phyloP scores from a whole-genome alignment of 2,329 filamentous ascomycete genomes.

The Penicillium hordei region DNA sequence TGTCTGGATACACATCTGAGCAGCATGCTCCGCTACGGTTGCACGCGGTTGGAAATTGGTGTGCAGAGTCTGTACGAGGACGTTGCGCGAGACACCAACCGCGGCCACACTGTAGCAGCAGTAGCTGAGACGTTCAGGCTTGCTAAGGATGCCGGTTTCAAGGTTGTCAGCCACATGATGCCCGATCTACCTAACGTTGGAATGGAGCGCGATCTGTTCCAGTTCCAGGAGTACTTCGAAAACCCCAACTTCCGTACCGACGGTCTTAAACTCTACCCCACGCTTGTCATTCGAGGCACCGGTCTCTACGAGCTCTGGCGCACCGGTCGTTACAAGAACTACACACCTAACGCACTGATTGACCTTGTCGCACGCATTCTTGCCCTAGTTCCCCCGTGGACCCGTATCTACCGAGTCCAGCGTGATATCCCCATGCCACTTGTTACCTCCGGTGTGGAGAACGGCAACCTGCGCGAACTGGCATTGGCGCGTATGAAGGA shows the following conservation, averaged over 20 bases:
- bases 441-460: slow-evolving; percentile 97
- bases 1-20: slow-evolving; percentile 93
- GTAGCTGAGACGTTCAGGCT: slow-evolving; percentile 96
- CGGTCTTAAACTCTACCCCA: slow-evolving; percentile 96
- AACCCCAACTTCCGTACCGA: slow-evolving; percentile 95
- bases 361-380: slow-evolving; percentile 96
- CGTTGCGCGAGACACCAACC: slow-evolving; percentile 95
- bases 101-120: slow-evolving; percentile 91
- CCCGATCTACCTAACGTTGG: slow-evolving; percentile 96
- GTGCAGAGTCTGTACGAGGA: slow-evolving; percentile 98
- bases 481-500: slow-evolving; percentile 98
- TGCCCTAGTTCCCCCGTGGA: slow-evolving; percentile 94
- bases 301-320: slow-evolving; percentile 97
- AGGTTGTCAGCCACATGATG: slow-evolving; percentile 99
- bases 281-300: slow-evolving; percentile 92
- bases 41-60: slow-evolving; percentile 88
- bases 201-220: slow-evolving; percentile 95
- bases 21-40: slow-evolving; percentile 96
- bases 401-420: slow-evolving; percentile 96
- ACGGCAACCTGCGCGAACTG: slow-evolving; percentile 90
- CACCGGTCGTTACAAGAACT: slow-evolving; percentile 96
- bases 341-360: slow-evolving; percentile 94
- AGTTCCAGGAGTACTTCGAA: slow-evolving; percentile 97
- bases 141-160: slow-evolving; percentile 98
- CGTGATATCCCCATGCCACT: slow-evolving; percentile 99